Evolutionary conservation across 305 asterid species (phyloP).

Genomic region (Ajuga reptans): DNA sequence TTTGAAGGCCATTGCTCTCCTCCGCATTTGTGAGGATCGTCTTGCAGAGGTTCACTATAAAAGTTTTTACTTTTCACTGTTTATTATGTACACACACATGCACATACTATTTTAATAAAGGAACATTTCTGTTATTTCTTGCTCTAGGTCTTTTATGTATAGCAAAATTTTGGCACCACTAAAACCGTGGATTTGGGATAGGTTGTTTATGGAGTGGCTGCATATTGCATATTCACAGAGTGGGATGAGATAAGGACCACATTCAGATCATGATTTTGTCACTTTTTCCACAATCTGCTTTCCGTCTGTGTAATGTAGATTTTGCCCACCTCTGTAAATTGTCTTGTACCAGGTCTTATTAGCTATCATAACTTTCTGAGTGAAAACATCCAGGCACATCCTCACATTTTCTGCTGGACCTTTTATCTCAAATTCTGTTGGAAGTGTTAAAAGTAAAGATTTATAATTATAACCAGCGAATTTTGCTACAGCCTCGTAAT

Average conservation of each 20-base stretch:
- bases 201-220: not conserved
- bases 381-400: not conserved
- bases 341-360: not conserved
- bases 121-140: constrained; percentile 5
- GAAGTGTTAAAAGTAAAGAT: constrained; percentile 2
- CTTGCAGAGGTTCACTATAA: constrained; percentile 84
- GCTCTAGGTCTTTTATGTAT: constrained; percentile 16
- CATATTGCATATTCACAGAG: not conserved
- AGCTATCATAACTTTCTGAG: not conserved
- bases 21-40: constrained; percentile 99
- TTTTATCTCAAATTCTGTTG: constrained; percentile 4
- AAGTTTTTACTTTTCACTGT: constrained; percentile 5
- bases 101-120: not conserved
- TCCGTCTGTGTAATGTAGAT: not conserved
- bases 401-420: not conserved
- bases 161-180: not conserved
- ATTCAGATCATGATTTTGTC: not conserved
- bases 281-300: not conserved
- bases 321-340: not conserved
- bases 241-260: constrained; percentile 2
- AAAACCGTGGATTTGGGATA: constrained; percentile 3
- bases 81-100: not conserved
- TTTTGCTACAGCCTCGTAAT: not conserved
- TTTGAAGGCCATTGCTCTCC: constrained; percentile 98
- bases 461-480: not conserved